phyloP scores from a whole-genome alignment of 2,329 filamentous ascomycete genomes.

The Aspergillus eucalypticola region DNA sequence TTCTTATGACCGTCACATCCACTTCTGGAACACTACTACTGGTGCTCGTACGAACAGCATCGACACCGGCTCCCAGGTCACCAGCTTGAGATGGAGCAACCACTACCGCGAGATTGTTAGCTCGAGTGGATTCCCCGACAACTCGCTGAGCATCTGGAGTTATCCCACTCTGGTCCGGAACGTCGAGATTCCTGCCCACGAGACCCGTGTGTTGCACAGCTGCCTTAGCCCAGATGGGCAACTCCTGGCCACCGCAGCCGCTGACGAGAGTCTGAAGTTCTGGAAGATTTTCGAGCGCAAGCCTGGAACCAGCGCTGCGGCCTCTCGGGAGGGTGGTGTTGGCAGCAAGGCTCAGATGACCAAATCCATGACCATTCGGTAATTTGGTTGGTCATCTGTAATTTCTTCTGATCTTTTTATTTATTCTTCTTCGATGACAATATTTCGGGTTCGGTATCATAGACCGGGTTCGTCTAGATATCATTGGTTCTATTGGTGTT shows the following conservation, averaged over 20 bases:
- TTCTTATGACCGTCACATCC: constrained; percentile 95
- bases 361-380: constrained; percentile 95
- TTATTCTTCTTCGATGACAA: constrained; percentile 8
- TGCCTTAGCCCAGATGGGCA: constrained; percentile 96
- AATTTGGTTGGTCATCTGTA: constrained; percentile 34
- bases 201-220: constrained; percentile 94
- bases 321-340: constrained; percentile 64
- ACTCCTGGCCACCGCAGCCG: constrained; percentile 93
- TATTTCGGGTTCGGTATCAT: constrained; percentile 3
- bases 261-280: constrained; percentile 97
- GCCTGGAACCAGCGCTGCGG: constrained; percentile 67
- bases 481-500: constrained; percentile 3
- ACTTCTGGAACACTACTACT: constrained; percentile 99
- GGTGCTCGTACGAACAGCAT: constrained; percentile 98
- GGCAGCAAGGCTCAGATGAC: constrained; percentile 80
- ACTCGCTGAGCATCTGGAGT: constrained; percentile 98
- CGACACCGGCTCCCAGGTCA: constrained; percentile 96
- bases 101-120: constrained; percentile 98
- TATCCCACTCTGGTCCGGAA: constrained; percentile 97
- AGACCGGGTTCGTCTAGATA: constrained; percentile 5
- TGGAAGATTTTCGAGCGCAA: constrained; percentile 99
- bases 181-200: constrained; percentile 95
- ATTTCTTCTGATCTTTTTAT: constrained; percentile 9
- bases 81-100: constrained; percentile 92
- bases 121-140: constrained; percentile 98